phyloP scores from a whole-genome alignment of 805 yeast species.

The Nakazawaea molendinolei region DNA sequence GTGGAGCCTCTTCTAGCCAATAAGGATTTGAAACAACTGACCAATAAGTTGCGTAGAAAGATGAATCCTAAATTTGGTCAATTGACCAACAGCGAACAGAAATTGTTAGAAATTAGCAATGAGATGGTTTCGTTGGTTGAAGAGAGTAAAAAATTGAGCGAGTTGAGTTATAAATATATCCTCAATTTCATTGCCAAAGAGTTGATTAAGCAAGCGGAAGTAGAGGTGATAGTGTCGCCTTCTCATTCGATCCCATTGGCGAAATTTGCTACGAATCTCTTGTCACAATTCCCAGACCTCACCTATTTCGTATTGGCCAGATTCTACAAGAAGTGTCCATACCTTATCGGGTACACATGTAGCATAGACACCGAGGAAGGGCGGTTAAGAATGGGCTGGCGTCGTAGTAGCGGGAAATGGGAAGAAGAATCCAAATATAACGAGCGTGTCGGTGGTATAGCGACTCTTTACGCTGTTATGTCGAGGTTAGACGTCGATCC shows the following conservation, averaged over 20 bases:
- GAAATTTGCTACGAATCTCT: constrained; percentile 47
- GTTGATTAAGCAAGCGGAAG: constrained; percentile 83
- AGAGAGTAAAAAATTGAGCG: constrained; percentile 36
- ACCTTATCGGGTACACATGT: constrained; percentile 76
- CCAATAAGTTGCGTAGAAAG: constrained; percentile 60
- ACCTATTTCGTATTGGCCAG: constrained; percentile 63
- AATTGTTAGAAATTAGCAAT: constrained; percentile 42
- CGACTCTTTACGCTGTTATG: constrained; percentile 72
- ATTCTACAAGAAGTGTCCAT: constrained; percentile 87
- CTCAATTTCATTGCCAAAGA: constrained; percentile 82
- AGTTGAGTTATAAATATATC: constrained; percentile 62
- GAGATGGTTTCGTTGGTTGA: constrained; percentile 47
- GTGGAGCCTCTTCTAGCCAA: constrained; percentile 45
- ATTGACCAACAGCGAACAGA: constrained; percentile 63
- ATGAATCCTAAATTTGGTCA: constrained; percentile 91
- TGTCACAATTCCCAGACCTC: constrained; percentile 43
- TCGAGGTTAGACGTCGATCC: constrained; percentile 39
- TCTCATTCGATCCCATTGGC: constrained; percentile 78
- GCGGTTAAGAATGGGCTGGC: constrained; percentile 81
- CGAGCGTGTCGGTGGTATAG: constrained; percentile 84
- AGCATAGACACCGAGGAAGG: constrained; percentile 77
- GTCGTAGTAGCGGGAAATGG: constrained; percentile 44
- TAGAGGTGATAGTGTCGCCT: constrained; percentile 79
- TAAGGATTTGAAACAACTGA: constrained; percentile 38
- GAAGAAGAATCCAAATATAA: constrained; percentile 61